Evolutionary conservation across 495 filamentous ascomycete species (phyloP).

Genomic region (Bombardia bombarda): DNA sequence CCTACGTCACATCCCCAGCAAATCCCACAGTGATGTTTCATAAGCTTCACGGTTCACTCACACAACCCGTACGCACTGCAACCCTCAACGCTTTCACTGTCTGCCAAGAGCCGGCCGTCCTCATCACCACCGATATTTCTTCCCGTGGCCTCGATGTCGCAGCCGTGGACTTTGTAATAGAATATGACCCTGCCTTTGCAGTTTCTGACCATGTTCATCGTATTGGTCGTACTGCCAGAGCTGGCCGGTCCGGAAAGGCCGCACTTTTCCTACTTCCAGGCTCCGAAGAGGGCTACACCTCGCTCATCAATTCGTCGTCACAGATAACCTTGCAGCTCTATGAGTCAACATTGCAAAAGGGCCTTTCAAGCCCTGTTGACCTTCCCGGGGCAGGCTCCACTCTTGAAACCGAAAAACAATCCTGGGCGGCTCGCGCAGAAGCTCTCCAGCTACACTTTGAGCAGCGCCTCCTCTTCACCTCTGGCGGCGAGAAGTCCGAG

Average conservation of each 20-base stretch:
- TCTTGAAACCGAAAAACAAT: conserved; percentile 20
- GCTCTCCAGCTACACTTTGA: conserved; percentile 42
- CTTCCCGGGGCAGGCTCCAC: conserved; percentile 18
- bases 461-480: conserved; percentile 32
- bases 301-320: conserved; percentile 48
- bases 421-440: conserved; percentile 37
- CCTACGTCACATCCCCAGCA: conserved; percentile 42
- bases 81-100: conserved; percentile 71
- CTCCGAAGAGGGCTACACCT: conserved; percentile 80
- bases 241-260: conserved; percentile 81
- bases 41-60: conserved; percentile 87
- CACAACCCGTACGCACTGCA: conserved; percentile 75
- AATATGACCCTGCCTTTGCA: conserved; percentile 91
- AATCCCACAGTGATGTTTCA: conserved; percentile 58
- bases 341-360: conserved; percentile 47
- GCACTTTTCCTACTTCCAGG: conserved; percentile 85
- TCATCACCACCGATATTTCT: conserved; percentile 91
- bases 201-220: conserved; percentile 88
- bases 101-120: conserved; percentile 58
- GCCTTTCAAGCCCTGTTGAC: conserved; percentile 36
- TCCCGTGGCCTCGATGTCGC: conserved; percentile 91
- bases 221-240: conserved; percentile 88
- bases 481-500: conserved; percentile 7
- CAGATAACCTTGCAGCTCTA: conserved; percentile 30
- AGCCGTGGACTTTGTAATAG: conserved; percentile 85